These are phyloP conservation scores for Pelargonium myrrhifolium DNA, from an alignment of 441 rosid genomes.

Conservation along the genomic window DNA sequence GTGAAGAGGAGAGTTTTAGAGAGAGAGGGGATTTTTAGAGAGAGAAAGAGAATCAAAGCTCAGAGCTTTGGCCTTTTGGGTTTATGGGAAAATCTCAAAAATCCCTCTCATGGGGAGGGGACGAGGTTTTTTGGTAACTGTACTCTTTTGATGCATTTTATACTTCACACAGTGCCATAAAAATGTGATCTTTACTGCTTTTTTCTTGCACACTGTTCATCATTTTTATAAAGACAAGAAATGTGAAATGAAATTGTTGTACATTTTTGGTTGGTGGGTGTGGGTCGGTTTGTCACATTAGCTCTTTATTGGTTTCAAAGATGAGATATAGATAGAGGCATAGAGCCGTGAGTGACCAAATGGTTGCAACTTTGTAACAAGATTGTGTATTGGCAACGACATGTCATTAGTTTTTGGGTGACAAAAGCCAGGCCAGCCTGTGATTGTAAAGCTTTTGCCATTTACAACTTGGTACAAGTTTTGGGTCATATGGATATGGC, in stretches of 20 bases:
- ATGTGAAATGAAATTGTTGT: not conserved
- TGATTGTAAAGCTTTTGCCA: conserved; percentile 2
- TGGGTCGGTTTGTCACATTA: conserved; percentile 3
- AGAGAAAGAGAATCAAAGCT: conserved; percentile 18
- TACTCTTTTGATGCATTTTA: not conserved
- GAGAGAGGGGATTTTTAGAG: conserved; percentile 7
- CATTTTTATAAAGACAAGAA: not conserved
- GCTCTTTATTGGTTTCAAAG: not conserved
- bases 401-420: conserved; percentile 1
- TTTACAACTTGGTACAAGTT: not conserved
- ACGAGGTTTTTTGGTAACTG: conserved; percentile 33
- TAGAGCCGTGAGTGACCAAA: not conserved
- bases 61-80: conserved; percentile 27
- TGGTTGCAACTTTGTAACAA: not conserved
- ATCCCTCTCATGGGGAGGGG: conserved; percentile 30
- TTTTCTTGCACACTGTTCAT: not conserved
- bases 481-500: not conserved
- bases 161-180: not conserved
- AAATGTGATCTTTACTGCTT: not conserved
- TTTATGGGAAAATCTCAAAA: conserved; percentile 21
- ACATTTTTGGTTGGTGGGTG: conserved; percentile 1
- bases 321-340: no score
- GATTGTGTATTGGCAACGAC: not conserved
- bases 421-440: not conserved
- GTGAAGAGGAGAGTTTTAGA: not conserved